Percentiles rank a stretch among this genome's conserved stretches.
phyloP scores from a whole-genome alignment of 352 stramenopile species.

The Globisporangium lucens region DNA sequence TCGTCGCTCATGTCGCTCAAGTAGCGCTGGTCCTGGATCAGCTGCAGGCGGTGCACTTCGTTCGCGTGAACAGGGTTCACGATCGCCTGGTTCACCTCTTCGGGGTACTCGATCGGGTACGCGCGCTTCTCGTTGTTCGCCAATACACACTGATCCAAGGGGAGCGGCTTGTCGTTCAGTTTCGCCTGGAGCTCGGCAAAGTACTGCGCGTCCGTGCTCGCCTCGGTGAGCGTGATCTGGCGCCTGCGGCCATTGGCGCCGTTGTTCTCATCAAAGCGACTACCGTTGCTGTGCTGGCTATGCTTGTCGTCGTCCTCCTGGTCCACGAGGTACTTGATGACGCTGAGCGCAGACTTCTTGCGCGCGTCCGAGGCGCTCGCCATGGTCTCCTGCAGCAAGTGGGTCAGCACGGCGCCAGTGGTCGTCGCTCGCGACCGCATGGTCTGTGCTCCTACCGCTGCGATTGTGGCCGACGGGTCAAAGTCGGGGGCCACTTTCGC shows the following conservation, averaged over 20 bases:
- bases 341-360: slow-evolving; percentile 26
- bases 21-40: too few species aligned
- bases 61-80: too few species aligned
- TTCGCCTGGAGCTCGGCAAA: slow-evolving; percentile 7
- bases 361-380: slow-evolving; percentile 13
- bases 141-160: too few species aligned
- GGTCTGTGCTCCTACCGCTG: too few species aligned
- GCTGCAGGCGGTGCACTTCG: too few species aligned
- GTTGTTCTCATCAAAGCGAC: too few species aligned
- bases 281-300: not conserved
- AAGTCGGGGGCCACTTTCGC: not conserved
- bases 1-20: too few species aligned
- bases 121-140: too few species aligned
- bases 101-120: too few species aligned
- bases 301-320: slow-evolving; percentile 16
- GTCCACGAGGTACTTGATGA: slow-evolving; percentile 36
- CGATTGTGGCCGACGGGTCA: too few species aligned
- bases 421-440: slow-evolving; percentile 6
- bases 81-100: too few species aligned
- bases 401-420: slow-evolving; percentile 10
- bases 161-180: slow-evolving; percentile 29
- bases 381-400: slow-evolving; percentile 28
- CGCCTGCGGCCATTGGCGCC: not conserved
- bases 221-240: slow-evolving; percentile 8
- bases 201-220: slow-evolving; percentile 11